These are phyloP conservation scores for Planoprotostelium fungivorum DNA, from an alignment of 78 protist species.

Conservation along the genomic window DNA sequence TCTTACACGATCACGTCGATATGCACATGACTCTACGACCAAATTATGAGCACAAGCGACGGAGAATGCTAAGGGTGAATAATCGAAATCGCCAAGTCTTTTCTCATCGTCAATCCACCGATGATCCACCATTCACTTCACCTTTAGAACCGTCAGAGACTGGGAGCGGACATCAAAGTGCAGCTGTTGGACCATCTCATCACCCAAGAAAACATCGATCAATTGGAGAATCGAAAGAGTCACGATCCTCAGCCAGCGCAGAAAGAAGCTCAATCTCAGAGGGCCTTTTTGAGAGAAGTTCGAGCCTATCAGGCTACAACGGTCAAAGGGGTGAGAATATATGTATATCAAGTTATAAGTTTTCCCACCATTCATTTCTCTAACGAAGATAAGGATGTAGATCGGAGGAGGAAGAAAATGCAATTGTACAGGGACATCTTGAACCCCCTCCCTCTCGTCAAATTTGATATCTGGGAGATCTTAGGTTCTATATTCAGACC, in stretches of 20 bases:
- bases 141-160: not conserved
- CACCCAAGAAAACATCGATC: not conserved
- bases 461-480: not conserved
- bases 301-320: not conserved
- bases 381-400: not conserved
- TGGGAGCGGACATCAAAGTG: not conserved
- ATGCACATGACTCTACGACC: not conserved
- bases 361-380: not conserved
- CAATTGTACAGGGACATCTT: not conserved
- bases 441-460: not conserved
- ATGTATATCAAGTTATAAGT: too few species aligned
- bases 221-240: not conserved
- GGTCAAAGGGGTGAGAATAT: not conserved
- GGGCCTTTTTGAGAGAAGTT: not conserved
- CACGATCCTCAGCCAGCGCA: not conserved
- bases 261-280: not conserved
- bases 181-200: not conserved
- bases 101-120: too few species aligned
- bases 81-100: too few species aligned
- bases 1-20: not conserved
- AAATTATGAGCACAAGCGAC: not conserved
- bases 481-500: not conserved
- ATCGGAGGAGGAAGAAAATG: not conserved
- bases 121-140: not conserved
- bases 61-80: not conserved